phyloP scores from a whole-genome alignment of 2,329 filamentous ascomycete species.

The Alternaria sp. region DNA sequence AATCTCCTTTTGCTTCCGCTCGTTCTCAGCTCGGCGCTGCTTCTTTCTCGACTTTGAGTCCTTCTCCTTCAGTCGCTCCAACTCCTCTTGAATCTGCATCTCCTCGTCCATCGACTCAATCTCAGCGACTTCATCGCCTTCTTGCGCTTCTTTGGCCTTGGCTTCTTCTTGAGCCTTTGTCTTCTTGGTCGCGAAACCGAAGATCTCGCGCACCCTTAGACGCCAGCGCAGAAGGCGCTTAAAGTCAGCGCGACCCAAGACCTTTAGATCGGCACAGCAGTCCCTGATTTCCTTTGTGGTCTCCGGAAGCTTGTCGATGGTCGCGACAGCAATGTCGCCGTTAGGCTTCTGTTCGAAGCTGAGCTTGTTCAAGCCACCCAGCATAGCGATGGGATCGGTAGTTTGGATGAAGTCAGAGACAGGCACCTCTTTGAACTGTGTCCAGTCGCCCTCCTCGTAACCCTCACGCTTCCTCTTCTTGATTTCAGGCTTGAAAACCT shows the following conservation, averaged over 20 bases:
- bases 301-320: slow-evolving; percentile 78
- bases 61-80: slow-evolving; percentile 81
- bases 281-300: slow-evolving; percentile 67
- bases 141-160: slow-evolving; percentile 49
- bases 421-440: slow-evolving; percentile 85
- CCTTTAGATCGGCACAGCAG: slow-evolving; percentile 73
- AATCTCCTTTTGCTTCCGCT: slow-evolving; percentile 92
- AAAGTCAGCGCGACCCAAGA: slow-evolving; percentile 93
- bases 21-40: slow-evolving; percentile 85
- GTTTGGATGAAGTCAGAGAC: slow-evolving; percentile 96
- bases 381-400: slow-evolving; percentile 87
- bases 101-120: slow-evolving; percentile 95
- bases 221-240: slow-evolving; percentile 89
- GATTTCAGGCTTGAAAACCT: slow-evolving; percentile 95
- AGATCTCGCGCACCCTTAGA: slow-evolving; percentile 85
- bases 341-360: slow-evolving; percentile 81
- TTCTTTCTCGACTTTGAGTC: slow-evolving; percentile 79
- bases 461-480: slow-evolving; percentile 98
- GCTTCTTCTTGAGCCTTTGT: slow-evolving; percentile 53
- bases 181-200: slow-evolving; percentile 84
- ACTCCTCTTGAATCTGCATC: slow-evolving; percentile 83
- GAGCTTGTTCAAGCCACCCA: slow-evolving; percentile 84
- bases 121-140: slow-evolving; percentile 74
- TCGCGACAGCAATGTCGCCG: slow-evolving; percentile 81
- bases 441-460: slow-evolving; percentile 96